Evolutionary conservation across 2,329 filamentous ascomycete species (phyloP), one percentile per base, ranked within the genome.

Genomic region (Penicillium oxalicum): DNA sequence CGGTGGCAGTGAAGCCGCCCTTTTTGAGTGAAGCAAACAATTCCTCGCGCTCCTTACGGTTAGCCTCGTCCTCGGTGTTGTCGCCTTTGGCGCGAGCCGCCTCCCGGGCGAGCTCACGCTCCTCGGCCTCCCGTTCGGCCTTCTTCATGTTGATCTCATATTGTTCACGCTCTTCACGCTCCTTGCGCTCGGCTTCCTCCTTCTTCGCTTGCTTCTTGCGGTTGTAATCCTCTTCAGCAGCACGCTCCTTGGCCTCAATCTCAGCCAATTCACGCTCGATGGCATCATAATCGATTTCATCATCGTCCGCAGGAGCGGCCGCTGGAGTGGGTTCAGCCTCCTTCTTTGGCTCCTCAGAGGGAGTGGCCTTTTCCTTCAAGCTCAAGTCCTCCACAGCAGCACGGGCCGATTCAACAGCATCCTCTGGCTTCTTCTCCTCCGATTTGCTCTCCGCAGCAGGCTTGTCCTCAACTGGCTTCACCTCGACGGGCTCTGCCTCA

Each of bases 171-270:
- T 74, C 73, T 47, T 76, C 73, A 41, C 70, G 68, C 52, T 74
- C 71, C 57, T 74, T 74, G 52, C 70, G 69, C 26, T 64, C 71
- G 33, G 64, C 62, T 53, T 71, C 73, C 52, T 74, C 73, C 68
- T 88, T 88, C 65, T 89, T 83, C n/a, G 83, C 84, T 61, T 87
- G 81, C 70, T 90, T 91, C 70, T 87, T 86, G 65, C 87, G 84
- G 65, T 88, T 62, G 57, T 76, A 76, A 11, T 67, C 70, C 40
- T 67, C 70, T 52, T 76, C 74, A 4, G 63, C 65, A 5, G 70
- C 71, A 32, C 63, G 63, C 53, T 76, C 74, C 58, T 73, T 71
- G 33, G 71, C 72, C 52, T 76, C 74, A 28, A 70, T 63, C 34
- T 73, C 73, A 36, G 71, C 73, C 57, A 74, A 53, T 52, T 76